phyloP scores from a whole-genome alignment of 495 filamentous ascomycete species.

The Oleoguttula mirabilis region DNA sequence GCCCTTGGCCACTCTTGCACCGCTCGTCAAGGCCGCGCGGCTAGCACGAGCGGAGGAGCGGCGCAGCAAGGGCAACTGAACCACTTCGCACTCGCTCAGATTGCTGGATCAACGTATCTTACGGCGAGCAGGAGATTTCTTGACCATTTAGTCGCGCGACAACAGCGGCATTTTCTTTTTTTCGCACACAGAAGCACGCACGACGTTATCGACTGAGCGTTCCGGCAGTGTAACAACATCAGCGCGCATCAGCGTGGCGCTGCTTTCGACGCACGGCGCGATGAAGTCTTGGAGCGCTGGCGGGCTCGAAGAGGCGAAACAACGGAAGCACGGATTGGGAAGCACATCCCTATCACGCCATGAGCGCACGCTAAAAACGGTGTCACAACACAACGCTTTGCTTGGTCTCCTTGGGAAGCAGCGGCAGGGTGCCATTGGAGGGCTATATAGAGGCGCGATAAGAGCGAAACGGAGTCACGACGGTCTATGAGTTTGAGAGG shows the following conservation, averaged over 20 bases:
- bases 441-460: too few relatives aligned
- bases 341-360: too few relatives aligned
- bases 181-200: background rate
- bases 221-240: background rate
- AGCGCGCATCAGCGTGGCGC: background rate
- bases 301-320: too few relatives aligned
- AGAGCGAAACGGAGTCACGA: background rate
- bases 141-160: background rate
- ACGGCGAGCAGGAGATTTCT: too few relatives aligned
- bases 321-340: too few relatives aligned
- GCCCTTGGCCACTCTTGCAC: slow-evolving; percentile 61
- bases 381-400: too few relatives aligned
- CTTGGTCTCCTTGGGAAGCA: too few relatives aligned
- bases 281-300: slow-evolving; percentile 3
- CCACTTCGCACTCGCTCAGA: background rate
- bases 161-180: background rate
- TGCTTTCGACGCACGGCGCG: too few relatives aligned
- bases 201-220: background rate
- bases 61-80: slow-evolving; percentile 35
- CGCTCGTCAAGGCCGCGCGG: slow-evolving; percentile 76
- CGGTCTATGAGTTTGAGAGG: background rate
- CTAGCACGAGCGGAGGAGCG: slow-evolving; percentile 75
- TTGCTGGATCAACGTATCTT: too few relatives aligned
- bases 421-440: too few relatives aligned
- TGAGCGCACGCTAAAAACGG: too few relatives aligned